Percentiles rank a stretch among this genome's conserved stretches.
These are phyloP conservation scores for Vanderwaltozyma tropicalis DNA, from an alignment of 805 yeast species.

Conservation along the genomic window DNA sequence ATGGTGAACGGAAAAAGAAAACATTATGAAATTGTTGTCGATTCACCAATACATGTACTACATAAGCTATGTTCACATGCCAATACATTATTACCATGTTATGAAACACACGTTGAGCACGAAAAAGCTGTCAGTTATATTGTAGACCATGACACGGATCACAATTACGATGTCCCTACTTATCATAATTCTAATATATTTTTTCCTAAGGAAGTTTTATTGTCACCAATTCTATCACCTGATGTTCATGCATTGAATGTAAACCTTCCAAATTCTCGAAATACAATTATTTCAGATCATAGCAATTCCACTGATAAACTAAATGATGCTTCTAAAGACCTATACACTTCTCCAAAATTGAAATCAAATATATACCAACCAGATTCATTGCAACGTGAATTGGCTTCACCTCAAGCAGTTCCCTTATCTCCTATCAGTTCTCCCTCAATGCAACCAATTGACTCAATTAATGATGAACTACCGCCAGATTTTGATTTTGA, in stretches of 20 bases:
- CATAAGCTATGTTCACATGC: constrained; percentile 73
- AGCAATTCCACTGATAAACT: neutral
- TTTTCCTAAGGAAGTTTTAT: constrained; percentile 31
- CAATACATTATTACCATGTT: constrained; percentile 67
- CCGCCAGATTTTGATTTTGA: constrained; percentile 17
- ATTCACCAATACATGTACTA: constrained; percentile 81
- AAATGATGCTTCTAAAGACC: neutral
- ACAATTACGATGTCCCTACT: neutral
- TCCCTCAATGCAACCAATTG: constrained; percentile 21
- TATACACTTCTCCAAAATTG: constrained; percentile 24
- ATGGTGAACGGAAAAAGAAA: constrained; percentile 62
- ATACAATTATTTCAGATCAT: neutral
- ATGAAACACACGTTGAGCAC: constrained; percentile 31
- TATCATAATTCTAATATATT: constrained; percentile 32
- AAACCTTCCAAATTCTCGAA: neutral
- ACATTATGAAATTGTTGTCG: constrained; percentile 90
- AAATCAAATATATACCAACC: constrained; percentile 52
- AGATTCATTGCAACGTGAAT: constrained; percentile 31
- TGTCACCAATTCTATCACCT: constrained; percentile 46
- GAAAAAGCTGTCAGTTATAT: neutral
- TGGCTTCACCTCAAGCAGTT: constrained; percentile 48
- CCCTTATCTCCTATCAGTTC: constrained; percentile 4
- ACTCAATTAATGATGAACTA: constrained; percentile 4
- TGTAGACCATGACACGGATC: too few species aligned
- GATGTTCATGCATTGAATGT: constrained; percentile 10